Evolutionary conservation across 805 yeast genomes (phyloP), one percentile per base, ranked within the genome.

Genomic region (Sugiyamaella chiloensis): DNA sequence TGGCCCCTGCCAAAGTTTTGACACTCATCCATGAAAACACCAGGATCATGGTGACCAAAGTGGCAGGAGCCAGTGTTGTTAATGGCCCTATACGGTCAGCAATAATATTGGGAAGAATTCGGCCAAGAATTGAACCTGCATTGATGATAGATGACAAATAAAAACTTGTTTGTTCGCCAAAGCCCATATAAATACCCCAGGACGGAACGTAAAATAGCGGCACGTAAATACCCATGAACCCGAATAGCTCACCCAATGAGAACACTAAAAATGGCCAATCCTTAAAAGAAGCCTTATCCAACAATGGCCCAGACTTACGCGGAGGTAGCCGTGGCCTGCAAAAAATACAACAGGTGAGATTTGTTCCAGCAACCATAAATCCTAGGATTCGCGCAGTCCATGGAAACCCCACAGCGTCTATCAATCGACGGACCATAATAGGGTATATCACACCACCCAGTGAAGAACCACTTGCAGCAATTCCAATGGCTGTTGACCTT

Each of bases 391-490:
- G 64, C 24, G 75, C 64, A 5, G 76, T 72, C 80, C 81, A 76
- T 9, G 64, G 67, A 55, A 73, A 77, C 1, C 81, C 81, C n/a
- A 74, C 64, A 5, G 59, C 53, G 5, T 55, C 51, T 43, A 72
- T 69, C 41, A 76, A 60, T 16, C 58, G 60, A 36, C 74, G 67
- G 16, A 76, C 67, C 66, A 73, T 65, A 35, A 74, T 60, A 12
- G 81, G 78, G 57, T 73, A 75, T 17, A 73, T 48, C 46, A 74
- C 61, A 11, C 80, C 78, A 2, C 82, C 82, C 7, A 76, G 56
- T 3, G 79, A 70, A 0, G 81, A 77, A 12, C 81, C 81, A 6
- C 72, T 58, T 1, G 78, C 73, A 0, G 75, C 74, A 5, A 75
- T 52, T 2, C 78, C 75, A 17, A 69, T 63, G 4, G 76, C 79